Evolutionary conservation across 129 eudicot genomes (phyloP).

Genomic region (Centrapalus pauciflorus): DNA sequence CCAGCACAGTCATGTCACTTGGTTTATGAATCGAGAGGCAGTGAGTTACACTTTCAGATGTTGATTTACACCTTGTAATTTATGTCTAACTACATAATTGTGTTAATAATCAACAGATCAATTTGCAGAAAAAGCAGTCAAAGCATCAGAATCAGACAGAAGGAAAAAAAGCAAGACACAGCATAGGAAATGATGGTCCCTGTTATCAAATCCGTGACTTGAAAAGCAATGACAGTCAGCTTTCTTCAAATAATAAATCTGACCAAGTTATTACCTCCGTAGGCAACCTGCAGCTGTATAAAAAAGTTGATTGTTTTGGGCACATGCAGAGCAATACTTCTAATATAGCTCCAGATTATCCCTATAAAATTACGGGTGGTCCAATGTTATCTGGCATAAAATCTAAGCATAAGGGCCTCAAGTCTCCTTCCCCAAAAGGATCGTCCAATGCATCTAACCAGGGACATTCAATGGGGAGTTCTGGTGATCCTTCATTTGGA

Average conservation of each 20-base stretch:
- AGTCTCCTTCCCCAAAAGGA: slow-evolving; percentile 40
- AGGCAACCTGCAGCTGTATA: slow-evolving; percentile 29
- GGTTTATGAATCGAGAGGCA: background rate
- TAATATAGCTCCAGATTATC: slow-evolving; percentile 33
- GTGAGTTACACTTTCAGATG: background rate
- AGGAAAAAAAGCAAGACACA: slow-evolving; percentile 34
- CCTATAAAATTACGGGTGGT: slow-evolving; percentile 27
- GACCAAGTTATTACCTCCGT: slow-evolving; percentile 27
- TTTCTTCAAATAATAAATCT: slow-evolving; percentile 27
- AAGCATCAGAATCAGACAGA: slow-evolving; percentile 41
- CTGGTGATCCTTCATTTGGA: slow-evolving; percentile 36
- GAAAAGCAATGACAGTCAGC: slow-evolving; percentile 19
- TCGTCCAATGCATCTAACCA: slow-evolving; percentile 52
- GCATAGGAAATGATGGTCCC: slow-evolving; percentile 28
- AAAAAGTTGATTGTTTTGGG: slow-evolving; percentile 33
- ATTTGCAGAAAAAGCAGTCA: slow-evolving; percentile 29
- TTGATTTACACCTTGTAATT: background rate
- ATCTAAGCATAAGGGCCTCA: slow-evolving; percentile 32
- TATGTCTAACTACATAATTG: slow-evolving; percentile 6
- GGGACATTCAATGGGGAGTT: slow-evolving; percentile 28
- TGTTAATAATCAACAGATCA: slow-evolving; percentile 20
- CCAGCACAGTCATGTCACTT: background rate
- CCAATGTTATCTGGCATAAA: slow-evolving; percentile 33
- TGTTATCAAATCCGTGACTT: slow-evolving; percentile 27
- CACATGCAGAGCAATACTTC: slow-evolving; percentile 28